Percentiles rank a stretch among this genome's conserved stretches.
Evolutionary conservation across 2,329 filamentous ascomycete genomes (phyloP).

Genomic region (Rugonectria rugulosa): DNA sequence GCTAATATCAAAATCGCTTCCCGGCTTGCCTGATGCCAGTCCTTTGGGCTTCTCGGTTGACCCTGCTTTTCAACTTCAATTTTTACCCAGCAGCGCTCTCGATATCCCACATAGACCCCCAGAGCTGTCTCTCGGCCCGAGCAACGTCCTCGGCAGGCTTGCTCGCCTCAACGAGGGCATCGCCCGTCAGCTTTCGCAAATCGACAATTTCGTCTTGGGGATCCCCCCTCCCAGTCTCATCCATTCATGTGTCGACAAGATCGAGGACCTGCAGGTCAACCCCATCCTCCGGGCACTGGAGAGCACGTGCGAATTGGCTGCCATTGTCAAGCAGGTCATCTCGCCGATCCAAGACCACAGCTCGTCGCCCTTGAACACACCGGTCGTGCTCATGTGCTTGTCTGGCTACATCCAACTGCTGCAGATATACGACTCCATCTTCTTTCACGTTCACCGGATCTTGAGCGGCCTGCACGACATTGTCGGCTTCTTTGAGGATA

Average conservation of each 20-base stretch:
- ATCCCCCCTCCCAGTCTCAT: constrained; percentile 7
- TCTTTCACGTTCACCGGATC: constrained; percentile 9
- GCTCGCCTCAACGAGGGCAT: constrained; percentile 18
- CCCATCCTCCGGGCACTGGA: constrained; percentile 11
- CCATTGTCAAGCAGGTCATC: constrained; percentile 21
- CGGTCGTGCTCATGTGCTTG: constrained; percentile 19
- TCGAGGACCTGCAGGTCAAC: constrained; percentile 4
- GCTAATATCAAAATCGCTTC: too few relatives aligned
- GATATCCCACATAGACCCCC: constrained; percentile 3
- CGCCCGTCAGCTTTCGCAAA: constrained; percentile 8
- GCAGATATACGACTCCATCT: constrained; percentile 20
- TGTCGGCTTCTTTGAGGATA: constrained; percentile 12
- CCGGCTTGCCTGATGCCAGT: not conserved
- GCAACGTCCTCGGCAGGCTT: constrained; percentile 11
- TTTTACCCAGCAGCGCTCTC: not conserved
- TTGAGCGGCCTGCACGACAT: constrained; percentile 8
- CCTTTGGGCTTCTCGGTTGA: constrained; percentile 1
- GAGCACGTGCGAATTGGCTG: constrained; percentile 14
- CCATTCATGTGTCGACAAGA: constrained; percentile 12
- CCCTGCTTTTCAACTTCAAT: constrained; percentile 9
- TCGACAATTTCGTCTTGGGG: not conserved
- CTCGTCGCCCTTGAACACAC: constrained; percentile 8
- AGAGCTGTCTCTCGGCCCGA: constrained; percentile 8
- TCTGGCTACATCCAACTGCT: constrained; percentile 20
- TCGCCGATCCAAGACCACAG: constrained; percentile 14